A percentile compares a stretch with the other conserved stretches of the same genome.
These are phyloP conservation scores for Lasiodiplodia gonubiensis DNA, from an alignment of 2,329 filamentous ascomycete genomes.

Conservation along the genomic window DNA sequence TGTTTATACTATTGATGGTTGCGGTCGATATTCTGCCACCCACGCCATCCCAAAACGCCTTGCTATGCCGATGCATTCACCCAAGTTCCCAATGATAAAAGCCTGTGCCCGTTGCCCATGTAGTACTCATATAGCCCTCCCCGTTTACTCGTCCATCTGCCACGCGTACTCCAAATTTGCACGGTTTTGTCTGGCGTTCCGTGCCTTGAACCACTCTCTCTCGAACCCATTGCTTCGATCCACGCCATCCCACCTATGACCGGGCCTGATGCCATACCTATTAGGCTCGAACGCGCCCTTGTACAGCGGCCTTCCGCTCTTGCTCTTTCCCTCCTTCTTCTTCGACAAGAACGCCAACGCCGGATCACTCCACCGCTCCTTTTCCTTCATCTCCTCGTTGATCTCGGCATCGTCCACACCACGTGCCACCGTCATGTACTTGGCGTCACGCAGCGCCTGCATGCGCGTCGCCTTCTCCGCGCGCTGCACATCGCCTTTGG, in stretches of 20 bases:
- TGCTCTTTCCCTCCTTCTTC: constrained; percentile 53
- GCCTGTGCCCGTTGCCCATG: neutral
- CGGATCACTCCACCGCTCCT: constrained; percentile 90
- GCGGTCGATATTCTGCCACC: neutral
- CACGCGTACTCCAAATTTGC: constrained; percentile 87
- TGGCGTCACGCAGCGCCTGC: constrained; percentile 77
- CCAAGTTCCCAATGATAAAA: neutral
- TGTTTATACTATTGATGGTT: neutral
- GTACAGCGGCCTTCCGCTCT: constrained; percentile 71
- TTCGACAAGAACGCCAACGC: constrained; percentile 71
- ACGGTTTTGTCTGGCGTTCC: constrained; percentile 77
- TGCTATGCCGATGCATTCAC: constrained; percentile 2
- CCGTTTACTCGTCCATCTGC: constrained; percentile 84
- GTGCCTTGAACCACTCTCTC: constrained; percentile 85
- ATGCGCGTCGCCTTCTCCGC: constrained; percentile 68
- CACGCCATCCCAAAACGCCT: neutral
- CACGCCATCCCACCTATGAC: constrained; percentile 95
- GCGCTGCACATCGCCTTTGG: constrained; percentile 85
- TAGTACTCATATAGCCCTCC: neutral
- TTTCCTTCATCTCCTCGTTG: constrained; percentile 80
- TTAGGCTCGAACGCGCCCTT: constrained; percentile 83
- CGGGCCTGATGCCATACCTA: constrained; percentile 89
- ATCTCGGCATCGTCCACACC: constrained; percentile 83
- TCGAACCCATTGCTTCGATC: constrained; percentile 95
- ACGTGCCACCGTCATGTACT: constrained; percentile 79